Evolutionary conservation across 2,329 filamentous ascomycete genomes (phyloP), one percentile per base, ranked within the genome.

Genomic region (Aureobasidium sp.): DNA sequence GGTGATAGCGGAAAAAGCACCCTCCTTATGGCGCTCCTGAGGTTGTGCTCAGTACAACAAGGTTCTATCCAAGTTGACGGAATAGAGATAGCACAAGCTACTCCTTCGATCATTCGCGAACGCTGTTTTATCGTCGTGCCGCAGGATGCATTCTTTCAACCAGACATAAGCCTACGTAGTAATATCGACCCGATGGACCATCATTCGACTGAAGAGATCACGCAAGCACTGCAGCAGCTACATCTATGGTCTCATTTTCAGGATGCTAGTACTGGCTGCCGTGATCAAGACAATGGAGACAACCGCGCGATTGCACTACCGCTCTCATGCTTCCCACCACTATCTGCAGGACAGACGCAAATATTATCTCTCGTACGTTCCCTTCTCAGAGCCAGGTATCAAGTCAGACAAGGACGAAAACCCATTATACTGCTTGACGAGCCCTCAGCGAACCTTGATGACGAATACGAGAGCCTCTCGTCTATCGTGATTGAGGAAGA

Each of bases 81-180:
- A 1, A 62, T 81, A 8, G 76, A 82, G 59, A 71, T 83, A 27
- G 67, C 73, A 5, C 71, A 67, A 3, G 64, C 82, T 0, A 73
- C 77, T 7, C 73, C 74, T 4, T 71, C 78, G 14, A 65, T 68
- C 1, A 68, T 82, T 29, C 79, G 81, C 11, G 68, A 73, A 11
- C 39, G 41, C 39, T 57, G 53, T 13, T 68, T 82, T 5, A 75
- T 76, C 13, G 73, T 74, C 1, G 69, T 83, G 3, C 78, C 81
- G 0, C 81, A 84, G 69, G 81, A 84, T 54, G 73, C 79, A 0
- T 76, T 82, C 64, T 70, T 80, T 27, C 72, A 83, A 2, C 30
- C 53, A 3, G 73, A 74, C 4, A 78, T 76, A 21, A 78, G 70
- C 0, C 70, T 84, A 1, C 75, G 79, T 3, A 64, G 73, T 14